These are phyloP conservation scores for Penicillium angulare DNA, from an alignment of 495 filamentous ascomycete species.

Conservation along the genomic window DNA sequence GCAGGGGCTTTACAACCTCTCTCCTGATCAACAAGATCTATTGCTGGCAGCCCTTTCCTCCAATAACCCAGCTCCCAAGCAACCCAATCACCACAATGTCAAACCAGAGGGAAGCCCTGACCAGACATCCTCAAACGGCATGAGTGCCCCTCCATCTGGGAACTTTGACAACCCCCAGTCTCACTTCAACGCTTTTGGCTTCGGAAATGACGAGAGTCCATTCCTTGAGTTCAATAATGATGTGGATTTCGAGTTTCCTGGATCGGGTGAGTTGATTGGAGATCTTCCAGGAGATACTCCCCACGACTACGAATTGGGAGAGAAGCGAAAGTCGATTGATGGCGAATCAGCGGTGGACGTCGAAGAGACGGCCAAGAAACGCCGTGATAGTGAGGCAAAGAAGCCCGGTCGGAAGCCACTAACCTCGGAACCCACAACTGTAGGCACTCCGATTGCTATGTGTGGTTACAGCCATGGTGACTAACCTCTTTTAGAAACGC, in stretches of 20 bases:
- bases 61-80: constrained; percentile 52
- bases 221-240: constrained; percentile 81
- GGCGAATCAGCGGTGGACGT: constrained; percentile 66
- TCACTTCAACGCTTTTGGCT: constrained; percentile 42
- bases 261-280: constrained; percentile 66
- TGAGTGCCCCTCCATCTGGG: constrained; percentile 49
- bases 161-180: constrained; percentile 45
- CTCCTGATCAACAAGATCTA: constrained; percentile 83
- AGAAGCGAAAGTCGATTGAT: constrained; percentile 79
- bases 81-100: constrained; percentile 25
- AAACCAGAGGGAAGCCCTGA: constrained; percentile 35
- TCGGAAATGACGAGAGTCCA: constrained; percentile 68
- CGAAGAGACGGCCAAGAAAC: constrained; percentile 70
- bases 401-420: constrained; percentile 96
- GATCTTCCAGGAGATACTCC: constrained; percentile 58
- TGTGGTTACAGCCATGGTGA: constrained; percentile 1
- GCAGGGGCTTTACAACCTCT: constrained; percentile 60
- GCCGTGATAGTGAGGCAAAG: constrained; percentile 80
- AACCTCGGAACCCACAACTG: constrained; percentile 91
- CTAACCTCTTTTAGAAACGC: constrained; percentile 76
- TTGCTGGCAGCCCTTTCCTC: constrained; percentile 85
- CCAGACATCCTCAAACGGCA: constrained; percentile 30
- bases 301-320: constrained; percentile 54
- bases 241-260: constrained; percentile 65
- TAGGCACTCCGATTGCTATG: constrained; percentile 47